These are phyloP conservation scores for Schizosaccharomyces octosporus DNA, from an alignment of 805 yeast genomes.

Conservation along the genomic window DNA sequence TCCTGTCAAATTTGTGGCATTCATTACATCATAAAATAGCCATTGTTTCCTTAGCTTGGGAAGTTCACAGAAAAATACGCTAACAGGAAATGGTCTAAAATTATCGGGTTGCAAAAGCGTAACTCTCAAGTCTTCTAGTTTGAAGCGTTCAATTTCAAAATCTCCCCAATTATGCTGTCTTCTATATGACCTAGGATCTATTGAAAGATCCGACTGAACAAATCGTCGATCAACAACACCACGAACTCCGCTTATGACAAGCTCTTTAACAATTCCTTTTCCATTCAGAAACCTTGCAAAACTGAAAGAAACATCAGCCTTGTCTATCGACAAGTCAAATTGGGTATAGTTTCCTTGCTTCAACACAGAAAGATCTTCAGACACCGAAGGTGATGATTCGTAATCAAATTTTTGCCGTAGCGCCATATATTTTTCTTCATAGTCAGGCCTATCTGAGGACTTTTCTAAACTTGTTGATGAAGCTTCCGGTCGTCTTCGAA, in stretches of 20 bases:
- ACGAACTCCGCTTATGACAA: slow-evolving; percentile 60
- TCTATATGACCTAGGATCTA: slow-evolving; percentile 59
- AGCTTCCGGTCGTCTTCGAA: slow-evolving; percentile 56
- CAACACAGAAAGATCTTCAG: neutral
- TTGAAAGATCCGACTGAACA: slow-evolving; percentile 51
- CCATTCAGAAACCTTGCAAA: slow-evolving; percentile 78
- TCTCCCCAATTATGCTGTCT: slow-evolving; percentile 64
- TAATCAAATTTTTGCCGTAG: slow-evolving; percentile 39
- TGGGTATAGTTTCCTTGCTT: slow-evolving; percentile 39
- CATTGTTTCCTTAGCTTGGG: slow-evolving; percentile 71
- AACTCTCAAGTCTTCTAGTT: slow-evolving; percentile 63
- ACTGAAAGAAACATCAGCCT: slow-evolving; percentile 55
- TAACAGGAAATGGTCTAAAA: slow-evolving; percentile 63
- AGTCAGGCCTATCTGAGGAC: neutral
- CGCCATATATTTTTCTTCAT: slow-evolving; percentile 2
- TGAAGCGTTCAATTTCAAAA: slow-evolving; percentile 67
- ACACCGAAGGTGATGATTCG: slow-evolving; percentile 16
- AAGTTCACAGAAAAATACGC: slow-evolving; percentile 66
- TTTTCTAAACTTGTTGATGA: neutral
- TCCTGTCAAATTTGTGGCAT: slow-evolving; percentile 68
- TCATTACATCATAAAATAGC: slow-evolving; percentile 68
- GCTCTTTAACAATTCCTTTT: slow-evolving; percentile 56
- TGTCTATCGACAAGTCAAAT: slow-evolving; percentile 73
- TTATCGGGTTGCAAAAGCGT: slow-evolving; percentile 59
- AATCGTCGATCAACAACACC: slow-evolving; percentile 85